Evolutionary conservation across 805 yeast genomes (phyloP), one percentile per base, ranked within the genome.

Genomic region (Metschnikowia rubicola): DNA sequence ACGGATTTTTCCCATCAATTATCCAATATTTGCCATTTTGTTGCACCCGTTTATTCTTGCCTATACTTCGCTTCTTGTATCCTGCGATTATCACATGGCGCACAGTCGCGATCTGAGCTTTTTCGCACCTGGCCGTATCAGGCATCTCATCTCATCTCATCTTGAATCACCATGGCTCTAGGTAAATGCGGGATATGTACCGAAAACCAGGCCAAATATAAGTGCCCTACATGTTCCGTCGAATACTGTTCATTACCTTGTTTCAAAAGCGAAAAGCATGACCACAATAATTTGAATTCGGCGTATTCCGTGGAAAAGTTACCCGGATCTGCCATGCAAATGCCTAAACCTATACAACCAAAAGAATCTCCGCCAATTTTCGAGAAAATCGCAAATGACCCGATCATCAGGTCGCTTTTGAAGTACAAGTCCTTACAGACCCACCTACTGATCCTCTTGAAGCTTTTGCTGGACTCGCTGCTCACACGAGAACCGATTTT

Each of bases 231-330:
- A 40, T 83, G 88, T 51, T 19, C 40, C 4, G 47, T 62, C 48
- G 73, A 61, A 6, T 72, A 72, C 53, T 87, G 95, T 61, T 79
- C 86, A 0, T 56, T 87, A 7, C 57, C 46, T 2, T 87, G 96
- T 56, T 86, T 70, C 64, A 86, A 83, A 56, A 60, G 72, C 31
- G 73, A 62, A 11, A 39, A 48, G 3, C 80, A 76, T 52, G 49
- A 41, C 31, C 73, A 66, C 15, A 39, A 29, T 4, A 21, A 21
- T 21, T 10, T n/a, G 11, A 31, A 9, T 31, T 31, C 13, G 34
- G 34, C 7, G 34, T 1, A 31, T n/a, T 6, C 10, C 34, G 26
- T 21, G 26, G 26, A 21, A 21, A 21, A 21, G 26, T 21, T 21
- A 21, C 26, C 26, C 26, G 26, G 26, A 21, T 21, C 26, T 21